A percentile compares a stretch with the other conserved stretches of the same genome.
These are phyloP conservation scores for Mesostigma viride DNA, from an alignment of 139 green algal species.

Conservation along the genomic window DNA sequence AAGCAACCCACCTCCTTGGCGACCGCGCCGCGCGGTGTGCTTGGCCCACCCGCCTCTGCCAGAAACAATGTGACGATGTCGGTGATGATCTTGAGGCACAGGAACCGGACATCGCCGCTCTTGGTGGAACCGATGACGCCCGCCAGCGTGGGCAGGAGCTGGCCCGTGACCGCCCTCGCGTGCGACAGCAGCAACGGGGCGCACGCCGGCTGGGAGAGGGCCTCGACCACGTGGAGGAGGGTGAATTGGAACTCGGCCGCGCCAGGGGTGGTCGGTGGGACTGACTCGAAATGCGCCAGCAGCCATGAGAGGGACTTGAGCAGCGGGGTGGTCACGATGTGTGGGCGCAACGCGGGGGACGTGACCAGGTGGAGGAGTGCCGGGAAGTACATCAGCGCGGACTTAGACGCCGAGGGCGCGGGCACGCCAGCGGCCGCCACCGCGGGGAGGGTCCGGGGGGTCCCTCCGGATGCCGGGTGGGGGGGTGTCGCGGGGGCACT, in stretches of 20 bases:
- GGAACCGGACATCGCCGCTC: constrained; percentile 60
- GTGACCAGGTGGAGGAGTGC: constrained; percentile 55
- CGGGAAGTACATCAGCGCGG: constrained; percentile 30
- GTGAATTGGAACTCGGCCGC: constrained; percentile 45
- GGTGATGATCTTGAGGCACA: constrained; percentile 71
- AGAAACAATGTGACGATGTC: constrained; percentile 49
- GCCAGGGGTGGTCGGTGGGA: constrained; percentile 6
- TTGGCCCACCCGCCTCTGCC: neutral
- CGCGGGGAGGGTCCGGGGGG: neutral
- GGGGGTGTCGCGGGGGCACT: neutral
- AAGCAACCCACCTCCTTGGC: neutral
- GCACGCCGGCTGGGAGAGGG: constrained; percentile 43
- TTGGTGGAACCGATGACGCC: constrained; percentile 30
- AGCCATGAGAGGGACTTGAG: neutral
- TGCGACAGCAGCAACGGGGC: constrained; percentile 54
- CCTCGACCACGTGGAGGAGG: constrained; percentile 61
- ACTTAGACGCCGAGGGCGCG: constrained; percentile 1
- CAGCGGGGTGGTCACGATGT: neutral
- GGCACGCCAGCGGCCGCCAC: neutral
- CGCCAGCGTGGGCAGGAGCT: constrained; percentile 63
- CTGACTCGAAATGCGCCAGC: too few relatives aligned
- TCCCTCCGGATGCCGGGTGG: neutral
- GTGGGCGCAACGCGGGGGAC: constrained; percentile 13
- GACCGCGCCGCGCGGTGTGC: neutral
- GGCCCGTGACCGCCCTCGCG: constrained; percentile 33